Percentiles rank a stretch among this genome's conserved stretches.
These are phyloP conservation scores for Xylaria flabelliformis DNA, from an alignment of 495 filamentous ascomycete genomes.

Conservation along the genomic window DNA sequence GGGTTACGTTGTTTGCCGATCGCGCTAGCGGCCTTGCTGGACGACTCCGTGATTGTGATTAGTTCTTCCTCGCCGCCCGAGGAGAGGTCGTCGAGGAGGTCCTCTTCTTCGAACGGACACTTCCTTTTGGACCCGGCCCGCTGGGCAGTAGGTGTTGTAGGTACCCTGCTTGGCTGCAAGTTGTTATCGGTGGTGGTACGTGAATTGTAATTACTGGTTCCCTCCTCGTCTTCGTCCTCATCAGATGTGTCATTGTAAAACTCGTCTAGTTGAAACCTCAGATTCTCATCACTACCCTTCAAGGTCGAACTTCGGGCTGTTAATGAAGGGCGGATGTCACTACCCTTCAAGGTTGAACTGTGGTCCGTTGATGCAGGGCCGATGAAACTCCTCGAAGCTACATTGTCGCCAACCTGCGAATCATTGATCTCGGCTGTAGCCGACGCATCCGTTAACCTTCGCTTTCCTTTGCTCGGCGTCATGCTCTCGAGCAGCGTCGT, in stretches of 20 bases:
- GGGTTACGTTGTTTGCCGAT: conserved; percentile 11
- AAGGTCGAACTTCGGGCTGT: conserved; percentile 23
- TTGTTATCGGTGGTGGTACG: not conserved
- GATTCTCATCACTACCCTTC: not conserved
- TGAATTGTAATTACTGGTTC: not conserved
- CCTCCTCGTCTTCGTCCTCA: not conserved
- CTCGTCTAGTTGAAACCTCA: not conserved
- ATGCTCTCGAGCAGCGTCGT: conserved; percentile 36
- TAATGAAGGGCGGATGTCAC: not conserved
- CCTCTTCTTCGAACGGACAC: conserved; percentile 28
- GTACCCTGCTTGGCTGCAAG: not conserved
- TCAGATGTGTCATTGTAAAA: conserved; percentile 5
- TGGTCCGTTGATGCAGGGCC: conserved; percentile 7
- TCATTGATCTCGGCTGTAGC: conserved; percentile 29
- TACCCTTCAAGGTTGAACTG: conserved; percentile 20
- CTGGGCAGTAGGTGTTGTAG: not conserved
- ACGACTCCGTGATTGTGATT: conserved; percentile 25
- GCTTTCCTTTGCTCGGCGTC: conserved; percentile 39
- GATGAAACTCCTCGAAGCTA: not conserved
- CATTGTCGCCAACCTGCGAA: not conserved
- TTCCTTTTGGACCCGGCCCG: conserved; percentile 30
- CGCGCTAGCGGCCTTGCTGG: conserved; percentile 23
- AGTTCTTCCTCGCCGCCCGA: conserved; percentile 35
- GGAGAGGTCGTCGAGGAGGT: conserved; percentile 32
- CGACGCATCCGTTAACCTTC: conserved; percentile 18